Base-by-base conservation (phyloP, 345 rosid genomes). In the Eutrema yunnanense region DNA sequence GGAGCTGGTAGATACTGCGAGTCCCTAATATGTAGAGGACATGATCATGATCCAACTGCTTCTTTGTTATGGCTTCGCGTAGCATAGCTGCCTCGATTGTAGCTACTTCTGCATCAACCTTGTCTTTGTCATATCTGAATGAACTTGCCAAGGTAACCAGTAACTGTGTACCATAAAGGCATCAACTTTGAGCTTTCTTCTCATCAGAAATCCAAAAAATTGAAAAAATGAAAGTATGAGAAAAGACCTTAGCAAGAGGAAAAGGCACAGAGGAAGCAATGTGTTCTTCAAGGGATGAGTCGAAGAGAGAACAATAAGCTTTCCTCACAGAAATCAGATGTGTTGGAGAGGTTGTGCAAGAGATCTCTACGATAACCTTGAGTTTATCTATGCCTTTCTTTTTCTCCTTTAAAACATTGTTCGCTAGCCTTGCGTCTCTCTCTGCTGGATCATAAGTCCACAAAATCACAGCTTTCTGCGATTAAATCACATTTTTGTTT, bases 361-460 rank as follows among this genome's bases (percentile, higher is more conserved):
- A 82, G 68, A 92, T 86, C 92, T 92, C 99, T 7, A 90, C 80
- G 6, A 95, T 76, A 36, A 84, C 76, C 64, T 87, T 81, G 40
- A 90, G 62, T 26, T 81, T 81, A 19, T 92, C 85, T 32, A 69
- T 11, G 9, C 80, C 70, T 59, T 73, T 81, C 80, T 66, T 86
- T 43, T 50, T 81, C 29, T 62, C 72, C 54, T 76, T 84, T 71
- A 95, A 63, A 10, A 84, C 87, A 19, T 87, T 83, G 56, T 86
- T 80, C 37, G 86, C 87, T 14, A 90, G 78, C 69, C 67, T 86
- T 4, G 99, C 99, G 80, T 95, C 96, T 80, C 98, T 87, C 81
- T 87, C 92, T 6, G 88, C 75, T 32, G 99, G 90, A 62, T 90
- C 98, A 57, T 77, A 80, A 14, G 84, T 76, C 99, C 96, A 95